Evolutionary conservation across 2,329 filamentous ascomycete genomes (phyloP).

Genomic region (Dactylonectria estremocensis): DNA sequence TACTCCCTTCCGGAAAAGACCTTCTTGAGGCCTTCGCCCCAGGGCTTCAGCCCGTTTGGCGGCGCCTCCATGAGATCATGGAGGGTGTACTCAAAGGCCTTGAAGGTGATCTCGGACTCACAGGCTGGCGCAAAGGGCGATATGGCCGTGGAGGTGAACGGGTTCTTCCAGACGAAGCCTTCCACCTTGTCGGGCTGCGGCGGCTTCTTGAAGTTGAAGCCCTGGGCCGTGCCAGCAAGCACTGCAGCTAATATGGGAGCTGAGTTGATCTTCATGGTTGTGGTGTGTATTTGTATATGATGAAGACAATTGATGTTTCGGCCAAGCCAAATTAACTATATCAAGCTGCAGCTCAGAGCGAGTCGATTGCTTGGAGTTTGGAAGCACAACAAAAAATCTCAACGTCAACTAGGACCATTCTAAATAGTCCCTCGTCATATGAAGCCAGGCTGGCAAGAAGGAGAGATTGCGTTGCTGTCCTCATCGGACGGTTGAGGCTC

Average conservation of each 20-base stretch:
- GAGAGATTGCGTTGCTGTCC: slow-evolving; percentile 43
- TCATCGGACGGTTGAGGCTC: slow-evolving; percentile 47
- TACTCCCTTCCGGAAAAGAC: slow-evolving; percentile 60
- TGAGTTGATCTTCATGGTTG: slow-evolving; percentile 45
- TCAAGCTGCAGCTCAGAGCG: background rate
- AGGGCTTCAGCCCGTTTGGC: slow-evolving; percentile 58
- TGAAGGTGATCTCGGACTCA: slow-evolving; percentile 53
- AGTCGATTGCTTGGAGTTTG: background rate
- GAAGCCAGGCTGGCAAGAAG: slow-evolving; percentile 16
- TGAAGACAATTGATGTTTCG: background rate
- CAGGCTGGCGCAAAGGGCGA: slow-evolving; percentile 54
- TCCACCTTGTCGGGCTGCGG: slow-evolving; percentile 52
- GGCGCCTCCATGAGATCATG: slow-evolving; percentile 57
- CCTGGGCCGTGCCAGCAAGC: slow-evolving; percentile 41
- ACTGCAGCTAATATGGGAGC: slow-evolving; percentile 26
- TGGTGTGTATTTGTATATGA: background rate
- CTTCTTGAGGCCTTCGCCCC: slow-evolving; percentile 57
- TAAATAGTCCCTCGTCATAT: slow-evolving; percentile 27
- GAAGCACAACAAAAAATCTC: background rate
- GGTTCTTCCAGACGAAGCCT: slow-evolving; percentile 60
- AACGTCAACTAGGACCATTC: background rate
- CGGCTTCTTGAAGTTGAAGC: slow-evolving; percentile 48
- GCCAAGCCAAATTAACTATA: background rate
- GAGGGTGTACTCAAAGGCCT: slow-evolving; percentile 60
- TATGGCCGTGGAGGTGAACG: slow-evolving; percentile 52